These are phyloP conservation scores for Xylaria curta DNA, from an alignment of 495 filamentous ascomycete genomes.

Conservation along the genomic window DNA sequence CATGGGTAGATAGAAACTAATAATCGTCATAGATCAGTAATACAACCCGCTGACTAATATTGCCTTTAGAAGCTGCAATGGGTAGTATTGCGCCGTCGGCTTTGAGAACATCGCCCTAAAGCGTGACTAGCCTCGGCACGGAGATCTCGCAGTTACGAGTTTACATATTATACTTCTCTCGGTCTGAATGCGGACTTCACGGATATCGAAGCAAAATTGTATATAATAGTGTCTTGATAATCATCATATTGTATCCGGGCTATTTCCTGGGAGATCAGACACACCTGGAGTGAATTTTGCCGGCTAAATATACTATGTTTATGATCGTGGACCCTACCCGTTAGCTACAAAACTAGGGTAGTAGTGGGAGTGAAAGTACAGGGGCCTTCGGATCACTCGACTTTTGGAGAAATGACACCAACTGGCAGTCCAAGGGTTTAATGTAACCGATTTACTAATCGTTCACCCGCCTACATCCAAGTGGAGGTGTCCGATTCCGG, in stretches of 20 bases:
- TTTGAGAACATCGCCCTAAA: not conserved
- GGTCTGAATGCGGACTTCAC: not conserved
- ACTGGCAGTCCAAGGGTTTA: not conserved
- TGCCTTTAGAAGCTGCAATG: not conserved
- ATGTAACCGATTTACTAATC: not conserved
- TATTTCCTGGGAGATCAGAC: not conserved
- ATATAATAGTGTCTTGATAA: not conserved
- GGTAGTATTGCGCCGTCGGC: not conserved
- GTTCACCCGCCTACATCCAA: not conserved
- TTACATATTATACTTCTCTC: not conserved
- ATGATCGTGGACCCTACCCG: not conserved
- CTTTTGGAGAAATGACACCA: not conserved
- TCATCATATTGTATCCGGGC: not conserved
- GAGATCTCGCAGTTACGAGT: not conserved
- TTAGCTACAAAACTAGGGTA: not conserved
- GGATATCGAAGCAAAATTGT: not conserved
- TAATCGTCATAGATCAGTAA: not conserved
- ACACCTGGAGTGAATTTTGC: not conserved
- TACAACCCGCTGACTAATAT: not conserved
- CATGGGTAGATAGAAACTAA: not conserved
- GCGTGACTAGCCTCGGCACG: not conserved
- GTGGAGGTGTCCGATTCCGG: conserved; percentile 23
- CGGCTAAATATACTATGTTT: not conserved
- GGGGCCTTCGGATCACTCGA: not conserved
- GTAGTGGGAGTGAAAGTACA: not conserved